Percentiles rank a stretch among this genome's conserved stretches.
Evolutionary conservation across 1,284 basidiomycete species (phyloP).

Genomic region (Cystobasidiaceae sp.): DNA sequence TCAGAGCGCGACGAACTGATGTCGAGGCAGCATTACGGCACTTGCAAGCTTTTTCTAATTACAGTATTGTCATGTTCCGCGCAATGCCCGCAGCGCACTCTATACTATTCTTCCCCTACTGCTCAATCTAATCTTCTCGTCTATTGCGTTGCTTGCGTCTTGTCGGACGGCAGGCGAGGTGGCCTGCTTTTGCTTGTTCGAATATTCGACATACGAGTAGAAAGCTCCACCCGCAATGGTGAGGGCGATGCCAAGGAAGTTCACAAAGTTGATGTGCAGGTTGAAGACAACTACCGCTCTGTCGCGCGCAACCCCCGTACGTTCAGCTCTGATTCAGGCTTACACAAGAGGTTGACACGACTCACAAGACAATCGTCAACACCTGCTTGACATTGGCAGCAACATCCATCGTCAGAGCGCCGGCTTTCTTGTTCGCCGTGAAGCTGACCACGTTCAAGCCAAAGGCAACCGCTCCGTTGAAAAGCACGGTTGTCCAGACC

Average conservation of each 20-base stretch:
- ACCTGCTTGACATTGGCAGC: slow-evolving; percentile 90
- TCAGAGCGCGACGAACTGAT: too few species aligned
- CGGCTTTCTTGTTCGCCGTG: slow-evolving; percentile 81
- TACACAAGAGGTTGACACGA: slow-evolving; percentile 48
- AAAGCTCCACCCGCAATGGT: slow-evolving; percentile 72
- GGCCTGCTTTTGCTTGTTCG: background rate
- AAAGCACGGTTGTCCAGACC: slow-evolving; percentile 49
- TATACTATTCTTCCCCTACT: slow-evolving; percentile 8
- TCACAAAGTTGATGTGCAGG: slow-evolving; percentile 67
- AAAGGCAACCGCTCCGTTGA: slow-evolving; percentile 82
- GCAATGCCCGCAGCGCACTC: background rate
- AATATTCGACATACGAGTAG: slow-evolving; percentile 24
- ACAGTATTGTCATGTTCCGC: background rate
- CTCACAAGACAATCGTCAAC: slow-evolving; percentile 76
- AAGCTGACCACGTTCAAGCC: slow-evolving; percentile 79
- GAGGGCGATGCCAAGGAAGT: slow-evolving; percentile 70
- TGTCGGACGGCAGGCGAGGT: background rate
- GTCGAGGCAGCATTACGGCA: too few species aligned
- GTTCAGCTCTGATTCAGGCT: too few species aligned
- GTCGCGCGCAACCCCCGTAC: background rate
- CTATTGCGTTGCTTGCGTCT: background rate
- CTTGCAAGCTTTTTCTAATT: too few species aligned
- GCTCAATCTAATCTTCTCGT: slow-evolving; percentile 8
- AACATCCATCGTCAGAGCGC: slow-evolving; percentile 78
- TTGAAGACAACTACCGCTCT: slow-evolving; percentile 55